Evolutionary conservation across 768 basidiomycete genomes (phyloP).

Genomic region (Punctularia strigosozonata): DNA sequence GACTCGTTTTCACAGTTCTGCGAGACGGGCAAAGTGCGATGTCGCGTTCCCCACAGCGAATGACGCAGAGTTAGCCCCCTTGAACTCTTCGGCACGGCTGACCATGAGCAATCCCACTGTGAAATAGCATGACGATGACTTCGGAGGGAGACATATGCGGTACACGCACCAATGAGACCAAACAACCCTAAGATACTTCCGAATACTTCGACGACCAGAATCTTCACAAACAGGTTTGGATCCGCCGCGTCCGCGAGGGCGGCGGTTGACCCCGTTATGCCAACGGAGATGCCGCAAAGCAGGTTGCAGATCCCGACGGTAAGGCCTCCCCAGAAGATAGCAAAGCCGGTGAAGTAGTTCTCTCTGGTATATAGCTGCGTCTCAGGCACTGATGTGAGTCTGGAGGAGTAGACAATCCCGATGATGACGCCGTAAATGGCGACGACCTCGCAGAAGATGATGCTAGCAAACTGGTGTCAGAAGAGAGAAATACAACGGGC

Average conservation of each 20-base stretch:
- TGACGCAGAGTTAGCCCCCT: constrained; percentile 22
- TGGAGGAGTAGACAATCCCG: constrained; percentile 91
- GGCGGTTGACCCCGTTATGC: constrained; percentile 90
- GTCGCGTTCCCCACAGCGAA: too few species aligned
- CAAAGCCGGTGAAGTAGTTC: constrained; percentile 92
- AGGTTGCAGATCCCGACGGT: constrained; percentile 93
- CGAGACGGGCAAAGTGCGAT: constrained; percentile 22
- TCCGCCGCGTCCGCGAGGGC: constrained; percentile 94
- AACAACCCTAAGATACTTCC: constrained; percentile 87
- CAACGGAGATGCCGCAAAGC: constrained; percentile 88
- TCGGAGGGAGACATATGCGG: constrained; percentile 1
- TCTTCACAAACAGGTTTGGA: constrained; percentile 90
- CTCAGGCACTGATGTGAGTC: constrained; percentile 50
- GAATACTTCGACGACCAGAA: constrained; percentile 93
- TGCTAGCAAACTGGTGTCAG: constrained; percentile 35
- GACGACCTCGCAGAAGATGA: constrained; percentile 99
- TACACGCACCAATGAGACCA: constrained; percentile 74
- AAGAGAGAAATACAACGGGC: not conserved
- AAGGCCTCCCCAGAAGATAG: constrained; percentile 94
- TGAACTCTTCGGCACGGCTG: constrained; percentile 50
- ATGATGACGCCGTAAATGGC: constrained; percentile 98
- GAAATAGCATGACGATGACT: constrained; percentile 3
- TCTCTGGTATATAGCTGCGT: constrained; percentile 64
- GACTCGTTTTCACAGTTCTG: not conserved
- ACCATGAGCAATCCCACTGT: constrained; percentile 78